A percentile compares a stretch with the other conserved stretches of the same genome.
Evolutionary conservation across 2,329 filamentous ascomycete species (phyloP).

Genomic region (Aspergillus persii): DNA sequence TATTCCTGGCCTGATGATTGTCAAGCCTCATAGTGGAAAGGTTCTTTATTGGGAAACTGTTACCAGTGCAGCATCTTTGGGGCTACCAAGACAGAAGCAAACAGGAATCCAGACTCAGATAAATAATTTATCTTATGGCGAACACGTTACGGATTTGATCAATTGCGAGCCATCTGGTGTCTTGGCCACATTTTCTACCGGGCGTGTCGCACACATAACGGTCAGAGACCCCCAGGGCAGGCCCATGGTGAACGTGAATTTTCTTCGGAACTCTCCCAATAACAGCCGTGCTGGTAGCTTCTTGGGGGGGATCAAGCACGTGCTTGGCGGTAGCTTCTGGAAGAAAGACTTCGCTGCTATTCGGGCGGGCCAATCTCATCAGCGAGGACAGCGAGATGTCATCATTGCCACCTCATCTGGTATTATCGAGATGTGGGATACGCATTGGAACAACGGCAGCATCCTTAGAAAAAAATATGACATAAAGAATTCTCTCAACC

Average conservation of each 20-base stretch:
- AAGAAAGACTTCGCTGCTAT: constrained; percentile 79
- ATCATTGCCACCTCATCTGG: constrained; percentile 76
- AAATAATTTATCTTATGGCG: constrained; percentile 72
- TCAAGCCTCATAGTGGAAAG: constrained; percentile 79
- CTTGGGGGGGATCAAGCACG: constrained; percentile 77
- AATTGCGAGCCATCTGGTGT: constrained; percentile 87
- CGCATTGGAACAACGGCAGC: constrained; percentile 83
- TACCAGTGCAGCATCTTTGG: constrained; percentile 79
- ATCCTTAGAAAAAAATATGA: constrained; percentile 71
- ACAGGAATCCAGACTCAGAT: constrained; percentile 75
- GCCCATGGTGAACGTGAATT: constrained; percentile 73
- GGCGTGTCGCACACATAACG: constrained; percentile 80
- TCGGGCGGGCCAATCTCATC: constrained; percentile 66
- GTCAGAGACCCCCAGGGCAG: constrained; percentile 84
- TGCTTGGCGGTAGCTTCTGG: constrained; percentile 66
- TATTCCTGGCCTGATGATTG: constrained; percentile 80
- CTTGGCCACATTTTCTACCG: constrained; percentile 78
- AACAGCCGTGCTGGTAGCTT: constrained; percentile 56
- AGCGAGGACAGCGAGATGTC: constrained; percentile 80
- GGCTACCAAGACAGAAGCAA: constrained; percentile 77
- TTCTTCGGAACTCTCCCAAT: constrained; percentile 62
- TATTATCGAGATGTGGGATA: constrained; percentile 78
- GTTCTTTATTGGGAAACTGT: constrained; percentile 96
- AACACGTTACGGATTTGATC: constrained; percentile 72
- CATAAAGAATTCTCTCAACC: constrained; percentile 62